phyloP scores from a whole-genome alignment of 192 early-diverging fungal species.

The Coemansia sp. region DNA sequence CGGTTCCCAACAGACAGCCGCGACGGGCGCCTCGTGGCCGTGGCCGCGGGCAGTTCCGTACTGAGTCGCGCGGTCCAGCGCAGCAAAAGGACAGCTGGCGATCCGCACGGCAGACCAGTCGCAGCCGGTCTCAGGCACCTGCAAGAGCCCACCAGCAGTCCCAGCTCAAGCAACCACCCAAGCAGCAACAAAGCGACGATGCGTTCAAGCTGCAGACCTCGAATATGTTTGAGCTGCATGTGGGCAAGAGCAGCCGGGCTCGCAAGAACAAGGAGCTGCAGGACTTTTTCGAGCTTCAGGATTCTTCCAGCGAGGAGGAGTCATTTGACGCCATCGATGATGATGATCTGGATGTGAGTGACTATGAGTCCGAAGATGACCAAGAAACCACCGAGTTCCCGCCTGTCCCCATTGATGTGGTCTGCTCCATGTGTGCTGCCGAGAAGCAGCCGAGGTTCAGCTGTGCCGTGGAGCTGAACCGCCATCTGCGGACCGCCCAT shows the following conservation, averaged over 20 bases:
- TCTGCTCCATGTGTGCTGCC: slow-evolving; percentile 68
- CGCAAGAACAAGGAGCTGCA: slow-evolving; percentile 39
- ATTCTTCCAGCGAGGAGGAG: slow-evolving; percentile 35
- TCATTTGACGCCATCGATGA: slow-evolving; percentile 44
- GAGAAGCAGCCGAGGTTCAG: slow-evolving; percentile 36
- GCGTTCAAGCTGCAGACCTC: slow-evolving; percentile 33
- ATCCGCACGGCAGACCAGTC: slow-evolving; percentile 9
- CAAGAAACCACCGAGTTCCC: slow-evolving; percentile 44
- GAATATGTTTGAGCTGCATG: slow-evolving; percentile 44
- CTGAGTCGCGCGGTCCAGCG: slow-evolving; percentile 9
- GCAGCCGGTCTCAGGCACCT: slow-evolving; percentile 37
- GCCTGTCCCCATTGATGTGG: slow-evolving; percentile 56
- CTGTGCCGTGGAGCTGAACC: slow-evolving; percentile 62
- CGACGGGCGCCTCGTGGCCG: slow-evolving; percentile 8
- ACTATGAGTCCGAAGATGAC: slow-evolving; percentile 52
- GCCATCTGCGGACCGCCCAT: slow-evolving; percentile 68
- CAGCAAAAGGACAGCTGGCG: slow-evolving; percentile 14
- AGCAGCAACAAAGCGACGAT: slow-evolving; percentile 9
- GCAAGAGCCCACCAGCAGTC: slow-evolving; percentile 21
- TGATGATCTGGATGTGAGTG: slow-evolving; percentile 37
- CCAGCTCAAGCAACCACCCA: background rate
- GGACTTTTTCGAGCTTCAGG: slow-evolving; percentile 43
- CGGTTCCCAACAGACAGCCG: slow-evolving; percentile 33
- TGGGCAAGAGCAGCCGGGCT: slow-evolving; percentile 42
- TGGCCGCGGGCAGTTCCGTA: slow-evolving; percentile 16